A percentile compares a stretch with the other conserved stretches of the same genome.
These are phyloP conservation scores for Xylaria intraflava DNA, from an alignment of 495 filamentous ascomycete genomes.

Conservation along the genomic window DNA sequence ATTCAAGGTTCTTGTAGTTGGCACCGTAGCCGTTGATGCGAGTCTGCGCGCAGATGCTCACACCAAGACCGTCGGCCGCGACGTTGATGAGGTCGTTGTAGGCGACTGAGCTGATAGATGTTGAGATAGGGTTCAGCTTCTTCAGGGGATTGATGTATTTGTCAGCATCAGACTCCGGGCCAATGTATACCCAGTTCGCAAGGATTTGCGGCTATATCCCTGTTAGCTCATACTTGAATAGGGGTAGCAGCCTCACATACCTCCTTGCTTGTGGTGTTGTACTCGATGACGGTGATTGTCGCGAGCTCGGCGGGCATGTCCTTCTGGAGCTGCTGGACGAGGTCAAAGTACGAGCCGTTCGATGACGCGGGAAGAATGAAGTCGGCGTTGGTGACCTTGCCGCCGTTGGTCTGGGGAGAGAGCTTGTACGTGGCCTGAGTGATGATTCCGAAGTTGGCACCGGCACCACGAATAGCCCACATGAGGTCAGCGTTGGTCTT, in stretches of 20 bases:
- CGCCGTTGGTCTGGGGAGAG: constrained; percentile 16
- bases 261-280: background rate
- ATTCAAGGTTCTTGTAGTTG: background rate
- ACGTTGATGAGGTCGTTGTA: constrained; percentile 1
- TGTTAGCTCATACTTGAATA: background rate
- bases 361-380: constrained; percentile 19
- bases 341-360: constrained; percentile 18
- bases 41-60: background rate
- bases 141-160: constrained; percentile 12
- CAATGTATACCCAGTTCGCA: constrained; percentile 3
- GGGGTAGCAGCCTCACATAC: constrained; percentile 7
- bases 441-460: constrained; percentile 42
- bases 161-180: constrained; percentile 2
- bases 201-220: background rate
- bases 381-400: constrained; percentile 21
- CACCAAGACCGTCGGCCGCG: background rate
- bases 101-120: background rate
- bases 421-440: constrained; percentile 28
- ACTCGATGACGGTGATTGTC: background rate
- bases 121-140: background rate
- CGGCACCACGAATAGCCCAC: constrained; percentile 35
- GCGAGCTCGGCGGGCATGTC: constrained; percentile 17
- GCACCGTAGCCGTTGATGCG: constrained; percentile 1
- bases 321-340: constrained; percentile 13
- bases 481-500: constrained; percentile 37